Percentiles rank a stretch among this genome's conserved stretches.
Conservation (phyloP, 108 stramenopile genomes). For the Schizochytrium sp. region DNA sequence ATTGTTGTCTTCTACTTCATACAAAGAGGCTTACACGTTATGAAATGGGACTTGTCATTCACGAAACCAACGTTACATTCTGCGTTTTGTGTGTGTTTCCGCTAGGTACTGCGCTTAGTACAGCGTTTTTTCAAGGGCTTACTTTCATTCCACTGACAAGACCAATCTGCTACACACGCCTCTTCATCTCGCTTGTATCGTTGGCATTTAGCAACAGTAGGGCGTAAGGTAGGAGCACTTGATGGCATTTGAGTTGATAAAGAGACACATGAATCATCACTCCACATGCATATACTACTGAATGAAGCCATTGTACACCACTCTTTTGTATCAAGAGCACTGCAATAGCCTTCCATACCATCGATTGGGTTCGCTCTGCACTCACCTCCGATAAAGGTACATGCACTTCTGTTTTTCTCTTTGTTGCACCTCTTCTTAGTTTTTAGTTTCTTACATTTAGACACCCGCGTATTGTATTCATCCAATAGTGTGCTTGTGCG, state of each 20-base stretch:
- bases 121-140: neutral
- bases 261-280: neutral
- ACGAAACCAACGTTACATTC: no score
- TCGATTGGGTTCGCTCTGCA: neutral
- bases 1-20: no score
- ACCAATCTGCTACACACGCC: conserved; percentile 6
- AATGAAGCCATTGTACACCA: neutral
- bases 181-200: neutral
- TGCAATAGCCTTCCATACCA: neutral
- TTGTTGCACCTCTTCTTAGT: no score
- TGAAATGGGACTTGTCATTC: no score
- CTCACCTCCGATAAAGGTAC: no score
- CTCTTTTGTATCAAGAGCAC: neutral
- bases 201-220: neutral
- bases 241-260: neutral
- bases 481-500: no score
- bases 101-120: no score
- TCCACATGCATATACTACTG: neutral
- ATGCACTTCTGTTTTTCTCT: no score
- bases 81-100: no score
- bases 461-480: no score
- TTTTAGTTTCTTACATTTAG: no score
- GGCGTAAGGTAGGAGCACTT: neutral
- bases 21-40: no score
- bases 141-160: conserved; percentile 20